Percentiles rank a stretch among this genome's conserved stretches.
Evolutionary conservation across 768 basidiomycete genomes (phyloP).

Genomic region (Suillus discolor): DNA sequence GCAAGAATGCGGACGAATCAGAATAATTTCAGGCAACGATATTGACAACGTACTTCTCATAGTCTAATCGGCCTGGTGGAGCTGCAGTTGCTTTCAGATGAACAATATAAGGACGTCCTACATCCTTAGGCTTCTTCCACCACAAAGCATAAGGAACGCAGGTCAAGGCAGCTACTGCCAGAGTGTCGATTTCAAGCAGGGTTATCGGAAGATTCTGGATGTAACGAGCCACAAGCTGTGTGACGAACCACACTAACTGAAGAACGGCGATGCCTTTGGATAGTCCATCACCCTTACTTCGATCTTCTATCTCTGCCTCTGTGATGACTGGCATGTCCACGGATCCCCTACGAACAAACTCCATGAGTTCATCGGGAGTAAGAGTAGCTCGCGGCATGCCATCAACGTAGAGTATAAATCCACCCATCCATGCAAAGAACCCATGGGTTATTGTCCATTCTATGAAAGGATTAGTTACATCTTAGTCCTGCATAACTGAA

Average conservation of each 20-base stretch:
- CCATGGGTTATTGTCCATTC: conserved; percentile 16
- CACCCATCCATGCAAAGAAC: conserved; percentile 24
- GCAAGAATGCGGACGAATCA: not conserved
- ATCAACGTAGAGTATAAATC: conserved; percentile 17
- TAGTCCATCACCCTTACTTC: conserved; percentile 35
- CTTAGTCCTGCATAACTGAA: not conserved
- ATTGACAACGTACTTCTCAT: not conserved
- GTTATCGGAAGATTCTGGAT: conserved; percentile 26
- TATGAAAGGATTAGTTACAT: not conserved
- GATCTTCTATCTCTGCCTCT: conserved; percentile 29
- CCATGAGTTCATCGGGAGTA: not conserved
- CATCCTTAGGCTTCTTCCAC: conserved; percentile 38
- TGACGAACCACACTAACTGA: conserved; percentile 37
- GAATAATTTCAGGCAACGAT: not conserved
- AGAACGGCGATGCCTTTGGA: conserved; percentile 32
- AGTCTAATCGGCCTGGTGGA: fast-evolving
- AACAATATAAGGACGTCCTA: conserved; percentile 14
- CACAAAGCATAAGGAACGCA: conserved; percentile 32
- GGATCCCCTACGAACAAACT: not conserved
- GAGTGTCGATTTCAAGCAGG: conserved; percentile 35
- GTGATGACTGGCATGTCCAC: conserved; percentile 1
- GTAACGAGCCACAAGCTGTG: conserved; percentile 29
- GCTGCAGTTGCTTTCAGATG: not conserved
- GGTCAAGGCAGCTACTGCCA: conserved; percentile 33
- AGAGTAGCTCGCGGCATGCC: conserved; percentile 6